Percentiles rank a stretch among this genome's conserved stretches.
Evolutionary conservation across 306 rosid genomes (phyloP).

Genomic region (Lathyrus sativus): DNA sequence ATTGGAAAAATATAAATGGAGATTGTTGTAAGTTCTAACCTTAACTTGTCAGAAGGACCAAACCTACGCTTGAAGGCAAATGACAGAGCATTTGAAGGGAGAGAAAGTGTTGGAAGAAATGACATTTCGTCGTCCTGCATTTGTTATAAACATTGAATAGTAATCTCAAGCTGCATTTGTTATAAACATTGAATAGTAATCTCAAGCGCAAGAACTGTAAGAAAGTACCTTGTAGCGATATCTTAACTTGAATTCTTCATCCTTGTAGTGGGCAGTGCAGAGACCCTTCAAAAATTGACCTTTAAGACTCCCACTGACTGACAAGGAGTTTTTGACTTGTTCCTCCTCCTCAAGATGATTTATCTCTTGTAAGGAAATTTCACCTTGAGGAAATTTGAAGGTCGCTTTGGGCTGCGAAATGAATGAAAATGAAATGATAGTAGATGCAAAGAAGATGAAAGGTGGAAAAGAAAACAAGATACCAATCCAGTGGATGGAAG

Average conservation of each 20-base stretch:
- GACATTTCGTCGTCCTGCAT: conserved; percentile 88
- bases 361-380: conserved; percentile 71
- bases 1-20: not conserved
- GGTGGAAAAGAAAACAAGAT: conserved; percentile 21
- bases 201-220: conserved; percentile 4
- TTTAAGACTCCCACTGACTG: conserved; percentile 66
- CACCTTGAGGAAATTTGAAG: conserved; percentile 80
- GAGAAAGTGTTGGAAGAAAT: conserved; percentile 69
- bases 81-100: conserved; percentile 83
- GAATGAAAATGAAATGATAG: not conserved
- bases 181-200: too few species aligned
- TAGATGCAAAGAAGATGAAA: not conserved
- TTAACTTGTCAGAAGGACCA: conserved; percentile 78
- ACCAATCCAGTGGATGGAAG: conserved; percentile 74
- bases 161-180: conserved; percentile 7
- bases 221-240: conserved; percentile 70
- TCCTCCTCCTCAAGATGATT: conserved; percentile 52
- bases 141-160: conserved; percentile 31
- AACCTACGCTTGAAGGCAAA: conserved; percentile 86
- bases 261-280: conserved; percentile 69
- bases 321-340: conserved; percentile 42
- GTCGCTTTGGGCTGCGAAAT: conserved; percentile 81
- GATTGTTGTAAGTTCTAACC: conserved; percentile 51
- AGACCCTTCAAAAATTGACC: conserved; percentile 61
- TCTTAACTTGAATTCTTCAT: conserved; percentile 71